These are phyloP conservation scores for Linnemannia hyalina DNA, from an alignment of 192 early-diverging fungal genomes.

Conservation along the genomic window DNA sequence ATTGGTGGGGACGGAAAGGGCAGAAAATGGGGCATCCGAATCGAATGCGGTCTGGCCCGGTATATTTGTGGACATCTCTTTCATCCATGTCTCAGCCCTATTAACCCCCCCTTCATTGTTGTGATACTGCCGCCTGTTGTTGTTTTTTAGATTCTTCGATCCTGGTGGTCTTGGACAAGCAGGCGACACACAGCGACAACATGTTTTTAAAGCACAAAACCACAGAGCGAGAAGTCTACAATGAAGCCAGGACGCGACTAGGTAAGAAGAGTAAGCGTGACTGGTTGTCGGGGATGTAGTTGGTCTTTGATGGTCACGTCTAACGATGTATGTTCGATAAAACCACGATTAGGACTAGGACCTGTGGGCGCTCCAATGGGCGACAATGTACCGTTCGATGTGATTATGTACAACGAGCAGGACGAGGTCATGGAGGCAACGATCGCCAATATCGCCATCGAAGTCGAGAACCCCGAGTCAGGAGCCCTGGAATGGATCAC, in stretches of 20 bases:
- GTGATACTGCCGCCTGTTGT: background rate
- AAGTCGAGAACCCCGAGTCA: constrained; percentile 27
- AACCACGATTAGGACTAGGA: constrained; percentile 19
- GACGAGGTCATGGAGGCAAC: constrained; percentile 67
- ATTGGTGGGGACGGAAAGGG: background rate
- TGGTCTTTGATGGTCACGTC: background rate
- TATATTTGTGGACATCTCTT: too few species aligned
- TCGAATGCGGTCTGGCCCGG: background rate
- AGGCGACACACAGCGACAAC: constrained; percentile 38
- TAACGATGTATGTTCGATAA: background rate
- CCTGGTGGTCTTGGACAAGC: constrained; percentile 57
- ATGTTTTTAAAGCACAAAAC: constrained; percentile 68
- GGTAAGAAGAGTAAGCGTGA: background rate
- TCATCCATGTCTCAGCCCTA: background rate
- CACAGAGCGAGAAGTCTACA: constrained; percentile 62
- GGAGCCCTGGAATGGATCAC: constrained; percentile 62
- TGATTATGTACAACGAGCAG: constrained; percentile 63
- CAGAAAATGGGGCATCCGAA: background rate
- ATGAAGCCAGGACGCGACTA: constrained; percentile 57
- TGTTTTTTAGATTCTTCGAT: constrained; percentile 25
- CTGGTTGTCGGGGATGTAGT: background rate
- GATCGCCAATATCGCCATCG: constrained; percentile 69
- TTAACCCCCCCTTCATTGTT: background rate
- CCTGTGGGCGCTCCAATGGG: constrained; percentile 13
- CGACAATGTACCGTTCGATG: constrained; percentile 60